Conservation (phyloP, 257 asterid species). For the Ocimum tenuiflorum region DNA sequence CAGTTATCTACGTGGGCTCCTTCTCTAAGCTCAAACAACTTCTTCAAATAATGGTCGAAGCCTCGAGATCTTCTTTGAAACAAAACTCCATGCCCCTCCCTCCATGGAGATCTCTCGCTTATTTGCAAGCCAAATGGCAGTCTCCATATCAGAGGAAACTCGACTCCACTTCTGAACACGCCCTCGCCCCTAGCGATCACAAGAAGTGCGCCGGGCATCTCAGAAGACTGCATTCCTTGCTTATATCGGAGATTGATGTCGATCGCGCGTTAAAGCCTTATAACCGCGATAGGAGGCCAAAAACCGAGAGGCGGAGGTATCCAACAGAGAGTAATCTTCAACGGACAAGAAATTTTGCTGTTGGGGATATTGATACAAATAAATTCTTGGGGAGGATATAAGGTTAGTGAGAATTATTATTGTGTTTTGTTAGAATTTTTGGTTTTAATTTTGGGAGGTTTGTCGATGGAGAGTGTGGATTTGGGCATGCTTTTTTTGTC, state of each 20-base stretch:
- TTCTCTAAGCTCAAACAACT: constrained; percentile 44
- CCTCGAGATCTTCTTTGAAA: constrained; percentile 57
- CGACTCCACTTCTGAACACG: constrained; percentile 14
- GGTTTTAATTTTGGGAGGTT: background rate
- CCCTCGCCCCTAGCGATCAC: constrained; percentile 24
- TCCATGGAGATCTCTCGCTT: constrained; percentile 68
- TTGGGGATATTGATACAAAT: background rate
- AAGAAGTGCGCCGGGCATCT: constrained; percentile 46
- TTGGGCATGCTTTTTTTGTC: background rate
- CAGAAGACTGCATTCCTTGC: constrained; percentile 35
- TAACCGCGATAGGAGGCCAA: constrained; percentile 29
- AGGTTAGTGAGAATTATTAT: background rate
- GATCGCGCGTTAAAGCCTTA: constrained; percentile 37
- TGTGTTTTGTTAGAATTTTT: background rate
- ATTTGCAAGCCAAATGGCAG: constrained; percentile 64
- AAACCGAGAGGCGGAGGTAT: constrained; percentile 24
- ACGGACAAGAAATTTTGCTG: background rate
- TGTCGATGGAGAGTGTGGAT: constrained; percentile 5
- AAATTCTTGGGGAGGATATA: background rate
- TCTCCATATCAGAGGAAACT: constrained; percentile 40
- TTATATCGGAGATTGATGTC: constrained; percentile 42
- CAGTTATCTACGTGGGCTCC: constrained; percentile 57
- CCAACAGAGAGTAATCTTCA: background rate
- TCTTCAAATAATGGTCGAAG: constrained; percentile 72
- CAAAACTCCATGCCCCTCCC: constrained; percentile 84